Conservation (phyloP, 2,329 filamentous ascomycete genomes). For the Beauveria asiatica region DNA sequence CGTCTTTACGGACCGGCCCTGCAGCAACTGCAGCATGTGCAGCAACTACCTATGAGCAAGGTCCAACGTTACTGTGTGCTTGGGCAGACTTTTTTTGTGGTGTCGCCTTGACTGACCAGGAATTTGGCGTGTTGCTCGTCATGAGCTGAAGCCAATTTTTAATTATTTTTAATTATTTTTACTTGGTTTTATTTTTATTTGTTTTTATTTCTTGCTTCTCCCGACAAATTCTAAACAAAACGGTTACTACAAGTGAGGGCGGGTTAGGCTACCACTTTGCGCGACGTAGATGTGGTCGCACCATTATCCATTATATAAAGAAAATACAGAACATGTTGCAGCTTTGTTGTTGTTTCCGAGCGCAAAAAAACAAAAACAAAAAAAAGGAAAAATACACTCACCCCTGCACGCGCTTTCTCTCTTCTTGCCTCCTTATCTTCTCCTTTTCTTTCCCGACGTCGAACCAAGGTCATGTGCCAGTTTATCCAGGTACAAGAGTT, state of each 20-base stretch:
- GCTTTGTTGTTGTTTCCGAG: background rate
- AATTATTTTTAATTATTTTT: no score
- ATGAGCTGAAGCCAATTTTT: background rate
- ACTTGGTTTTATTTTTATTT: background rate
- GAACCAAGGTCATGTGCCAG: background rate
- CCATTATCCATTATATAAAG: background rate
- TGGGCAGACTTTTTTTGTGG: background rate
- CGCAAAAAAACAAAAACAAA: no score
- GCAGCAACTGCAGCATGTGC: background rate
- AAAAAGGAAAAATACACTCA: background rate
- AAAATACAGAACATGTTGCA: background rate
- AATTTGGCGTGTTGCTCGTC: background rate
- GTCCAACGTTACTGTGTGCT: no score
- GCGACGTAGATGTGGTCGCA: background rate
- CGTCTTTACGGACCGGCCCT: background rate
- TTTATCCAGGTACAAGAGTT: constrained; percentile 5
- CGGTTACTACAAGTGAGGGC: no score
- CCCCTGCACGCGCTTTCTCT: background rate
- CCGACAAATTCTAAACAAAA: no score
- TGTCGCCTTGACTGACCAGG: background rate
- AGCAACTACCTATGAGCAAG: background rate
- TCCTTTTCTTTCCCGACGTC: background rate
- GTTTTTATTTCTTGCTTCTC: no score
- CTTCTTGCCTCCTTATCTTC: background rate
- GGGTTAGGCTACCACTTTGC: background rate